Evolutionary conservation across 441 rosid species (phyloP).

Genomic region (Erodium moschatum): DNA sequence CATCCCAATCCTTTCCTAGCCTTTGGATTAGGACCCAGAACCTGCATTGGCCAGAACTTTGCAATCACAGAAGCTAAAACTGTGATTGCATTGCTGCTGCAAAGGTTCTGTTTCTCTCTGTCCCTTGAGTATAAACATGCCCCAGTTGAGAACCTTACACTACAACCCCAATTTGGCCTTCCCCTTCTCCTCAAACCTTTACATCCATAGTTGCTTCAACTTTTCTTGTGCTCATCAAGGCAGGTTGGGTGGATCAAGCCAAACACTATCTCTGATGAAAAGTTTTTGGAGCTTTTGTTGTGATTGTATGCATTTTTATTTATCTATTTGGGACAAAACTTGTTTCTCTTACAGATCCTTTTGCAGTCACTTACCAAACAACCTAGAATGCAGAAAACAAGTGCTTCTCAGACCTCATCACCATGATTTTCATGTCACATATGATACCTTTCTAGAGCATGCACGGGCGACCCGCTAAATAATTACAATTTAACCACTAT

Average conservation of each 20-base stretch:
- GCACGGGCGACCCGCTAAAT: not conserved
- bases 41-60: slow-evolving; percentile 45
- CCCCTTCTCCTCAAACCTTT: slow-evolving; percentile 30
- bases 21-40: slow-evolving; percentile 44
- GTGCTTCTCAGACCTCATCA: no score
- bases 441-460: no score
- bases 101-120: slow-evolving; percentile 30
- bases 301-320: no score
- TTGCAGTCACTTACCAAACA: no score
- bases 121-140: slow-evolving; percentile 36
- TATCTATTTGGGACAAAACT: no score
- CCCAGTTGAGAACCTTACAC: slow-evolving; percentile 24
- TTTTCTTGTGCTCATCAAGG: not conserved
- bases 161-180: slow-evolving; percentile 38
- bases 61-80: slow-evolving; percentile 39
- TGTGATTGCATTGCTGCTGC: slow-evolving; percentile 37
- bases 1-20: slow-evolving; percentile 38
- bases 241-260: no score
- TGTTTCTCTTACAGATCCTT: no score
- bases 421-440: no score
- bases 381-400: no score
- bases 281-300: no score
- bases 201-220: not conserved
- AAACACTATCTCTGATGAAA: no score
- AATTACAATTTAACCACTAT: not conserved